Evolutionary conservation across 305 asterid species (phyloP).

Genomic region (Solanum hybrid): DNA sequence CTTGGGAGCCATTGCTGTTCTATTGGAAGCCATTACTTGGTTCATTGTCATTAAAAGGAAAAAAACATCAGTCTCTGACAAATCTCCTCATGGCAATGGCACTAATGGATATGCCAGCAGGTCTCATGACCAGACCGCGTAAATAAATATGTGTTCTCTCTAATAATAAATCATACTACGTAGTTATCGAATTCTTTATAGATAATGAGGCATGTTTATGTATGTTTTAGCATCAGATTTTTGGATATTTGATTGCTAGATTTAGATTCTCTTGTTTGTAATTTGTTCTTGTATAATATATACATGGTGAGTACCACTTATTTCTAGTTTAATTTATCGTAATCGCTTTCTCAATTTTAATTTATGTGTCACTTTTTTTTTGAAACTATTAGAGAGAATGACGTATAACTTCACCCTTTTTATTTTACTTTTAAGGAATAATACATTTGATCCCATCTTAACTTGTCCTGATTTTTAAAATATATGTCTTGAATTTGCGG

Average conservation of each 20-base stretch:
- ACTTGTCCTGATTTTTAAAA: no score
- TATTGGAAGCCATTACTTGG: constrained; percentile 73
- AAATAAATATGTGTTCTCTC: neutral
- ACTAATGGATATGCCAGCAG: neutral
- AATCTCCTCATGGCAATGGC: neutral
- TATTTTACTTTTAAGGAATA: no score
- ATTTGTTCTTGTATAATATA: neutral
- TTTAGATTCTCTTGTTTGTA: neutral
- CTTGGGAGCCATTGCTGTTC: constrained; percentile 37
- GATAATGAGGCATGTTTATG: neutral
- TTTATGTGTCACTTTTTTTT: neutral
- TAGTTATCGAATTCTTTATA: neutral
- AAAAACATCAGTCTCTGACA: neutral
- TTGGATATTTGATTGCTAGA: neutral
- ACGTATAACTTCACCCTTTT: neutral
- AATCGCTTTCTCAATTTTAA: neutral
- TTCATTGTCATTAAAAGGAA: constrained; percentile 40
- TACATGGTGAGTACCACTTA: neutral
- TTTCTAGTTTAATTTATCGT: neutral
- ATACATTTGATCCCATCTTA: no score
- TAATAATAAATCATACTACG: neutral
- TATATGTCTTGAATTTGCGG: no score
- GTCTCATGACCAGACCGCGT: neutral
- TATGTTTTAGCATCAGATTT: neutral
- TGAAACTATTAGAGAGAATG: neutral